These are phyloP conservation scores for Lignosus rhinocerotis DNA, from an alignment of 1,284 basidiomycete genomes.

Conservation along the genomic window DNA sequence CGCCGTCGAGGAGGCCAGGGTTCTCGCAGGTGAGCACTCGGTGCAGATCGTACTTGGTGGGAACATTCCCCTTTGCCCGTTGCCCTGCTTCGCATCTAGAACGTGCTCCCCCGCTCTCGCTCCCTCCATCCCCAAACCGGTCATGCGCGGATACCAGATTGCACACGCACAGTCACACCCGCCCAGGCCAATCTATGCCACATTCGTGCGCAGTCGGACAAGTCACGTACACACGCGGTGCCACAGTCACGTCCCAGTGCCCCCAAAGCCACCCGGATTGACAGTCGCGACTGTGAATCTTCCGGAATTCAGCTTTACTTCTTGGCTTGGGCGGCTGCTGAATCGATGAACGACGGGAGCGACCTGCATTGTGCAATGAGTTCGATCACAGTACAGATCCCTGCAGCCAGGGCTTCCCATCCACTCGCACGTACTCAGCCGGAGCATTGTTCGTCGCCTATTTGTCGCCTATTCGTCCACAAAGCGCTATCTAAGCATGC, in stretches of 20 bases:
- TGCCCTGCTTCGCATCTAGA: conserved; percentile 12
- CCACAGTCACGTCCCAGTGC: background rate
- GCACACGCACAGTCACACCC: background rate
- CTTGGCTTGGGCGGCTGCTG: too few species aligned
- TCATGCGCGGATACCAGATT: background rate
- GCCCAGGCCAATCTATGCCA: background rate
- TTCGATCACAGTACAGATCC: too few species aligned
- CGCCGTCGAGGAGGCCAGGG: conserved; percentile 84
- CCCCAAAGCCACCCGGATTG: background rate
- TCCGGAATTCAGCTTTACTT: background rate
- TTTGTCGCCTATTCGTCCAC: background rate
- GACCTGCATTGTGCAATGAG: too few species aligned
- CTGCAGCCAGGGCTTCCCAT: too few species aligned
- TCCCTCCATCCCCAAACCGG: conserved; percentile 4
- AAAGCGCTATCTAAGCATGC: background rate
- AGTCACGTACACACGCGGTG: background rate
- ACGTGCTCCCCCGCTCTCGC: conserved; percentile 3
- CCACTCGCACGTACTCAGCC: too few species aligned
- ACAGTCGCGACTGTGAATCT: too few species aligned
- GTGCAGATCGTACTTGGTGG: conserved; percentile 2
- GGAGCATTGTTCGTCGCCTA: too few species aligned
- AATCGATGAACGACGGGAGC: too few species aligned
- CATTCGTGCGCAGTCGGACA: conserved; percentile 5
- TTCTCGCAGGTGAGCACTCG: conserved; percentile 62
- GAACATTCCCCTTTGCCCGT: background rate